These are phyloP conservation scores for Brassica incana DNA, from an alignment of 345 rosid species.

Conservation along the genomic window DNA sequence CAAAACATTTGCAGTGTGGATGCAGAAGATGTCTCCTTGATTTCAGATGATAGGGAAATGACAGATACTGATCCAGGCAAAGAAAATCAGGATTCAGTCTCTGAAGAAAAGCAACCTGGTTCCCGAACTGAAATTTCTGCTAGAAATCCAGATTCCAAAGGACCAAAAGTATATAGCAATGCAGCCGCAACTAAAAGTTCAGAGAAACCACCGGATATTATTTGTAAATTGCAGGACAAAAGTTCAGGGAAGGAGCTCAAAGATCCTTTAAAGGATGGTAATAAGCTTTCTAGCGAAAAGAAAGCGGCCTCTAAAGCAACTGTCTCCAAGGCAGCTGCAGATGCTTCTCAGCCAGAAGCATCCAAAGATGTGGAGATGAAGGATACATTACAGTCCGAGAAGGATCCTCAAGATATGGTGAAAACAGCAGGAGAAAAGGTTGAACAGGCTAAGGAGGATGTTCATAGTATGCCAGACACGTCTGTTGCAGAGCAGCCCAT, in stretches of 20 bases:
- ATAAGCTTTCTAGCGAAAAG: slow-evolving; percentile 43
- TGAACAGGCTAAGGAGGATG: slow-evolving; percentile 43
- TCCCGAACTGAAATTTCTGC: slow-evolving; percentile 38
- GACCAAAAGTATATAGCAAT: slow-evolving; percentile 31
- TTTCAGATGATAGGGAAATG: slow-evolving; percentile 18
- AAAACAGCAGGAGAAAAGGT: slow-evolving; percentile 31
- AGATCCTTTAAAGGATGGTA: slow-evolving; percentile 45
- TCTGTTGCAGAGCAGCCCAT: slow-evolving; percentile 25
- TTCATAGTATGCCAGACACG: slow-evolving; percentile 39
- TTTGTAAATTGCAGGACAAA: slow-evolving; percentile 36
- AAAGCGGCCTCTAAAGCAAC: slow-evolving; percentile 42
- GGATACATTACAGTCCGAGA: slow-evolving; percentile 43
- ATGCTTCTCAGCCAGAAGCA: slow-evolving; percentile 41
- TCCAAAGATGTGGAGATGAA: slow-evolving; percentile 47
- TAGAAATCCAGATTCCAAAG: slow-evolving; percentile 34
- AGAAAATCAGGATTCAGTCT: slow-evolving; percentile 43
- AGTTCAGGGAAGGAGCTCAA: slow-evolving; percentile 40
- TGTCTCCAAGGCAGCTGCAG: slow-evolving; percentile 40
- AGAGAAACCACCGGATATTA: slow-evolving; percentile 40
- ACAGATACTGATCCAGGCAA: slow-evolving; percentile 39
- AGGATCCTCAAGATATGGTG: slow-evolving; percentile 35
- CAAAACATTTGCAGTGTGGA: slow-evolving; percentile 53
- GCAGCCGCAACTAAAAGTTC: slow-evolving; percentile 41
- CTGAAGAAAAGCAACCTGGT: slow-evolving; percentile 49
- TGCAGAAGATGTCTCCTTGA: slow-evolving; percentile 29